Conservation (phyloP, 129 eudicot species). For the Apium graveolens region DNA sequence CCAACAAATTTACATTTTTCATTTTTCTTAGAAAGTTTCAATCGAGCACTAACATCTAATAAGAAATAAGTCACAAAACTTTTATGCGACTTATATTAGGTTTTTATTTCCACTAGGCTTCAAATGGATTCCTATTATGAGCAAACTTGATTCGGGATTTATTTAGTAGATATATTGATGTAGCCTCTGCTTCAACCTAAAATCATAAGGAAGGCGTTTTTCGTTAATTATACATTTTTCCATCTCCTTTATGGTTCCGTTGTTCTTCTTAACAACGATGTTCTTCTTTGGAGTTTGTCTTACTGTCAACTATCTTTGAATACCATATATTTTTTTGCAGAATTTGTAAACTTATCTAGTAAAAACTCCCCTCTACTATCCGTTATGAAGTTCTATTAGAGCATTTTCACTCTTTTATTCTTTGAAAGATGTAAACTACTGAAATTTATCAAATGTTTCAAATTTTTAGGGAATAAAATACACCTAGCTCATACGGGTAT, state of each 20-base stretch:
- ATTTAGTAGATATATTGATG: not conserved
- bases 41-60: not conserved
- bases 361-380: not conserved
- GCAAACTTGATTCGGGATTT: not conserved
- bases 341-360: not conserved
- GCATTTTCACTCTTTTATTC: no score
- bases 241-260: slow-evolving; percentile 1
- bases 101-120: not conserved
- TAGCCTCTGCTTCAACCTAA: slow-evolving; percentile 8
- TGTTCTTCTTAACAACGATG: not conserved
- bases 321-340: not conserved
- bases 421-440: not conserved
- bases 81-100: no score
- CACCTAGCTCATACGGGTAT: slow-evolving; percentile 3
- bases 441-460: not conserved
- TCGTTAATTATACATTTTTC: slow-evolving; percentile 5
- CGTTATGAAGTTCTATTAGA: not conserved
- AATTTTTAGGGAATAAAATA: slow-evolving; percentile 1
- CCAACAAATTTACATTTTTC: slow-evolving; percentile 11
- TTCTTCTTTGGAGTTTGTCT: slow-evolving; percentile 1
- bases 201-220: not conserved
- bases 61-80: not conserved
- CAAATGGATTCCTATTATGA: not conserved
- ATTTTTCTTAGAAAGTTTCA: not conserved
- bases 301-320: not conserved